These are phyloP conservation scores for Alternaria incomplexa DNA, from an alignment of 2,329 filamentous ascomycete species.

Conservation along the genomic window DNA sequence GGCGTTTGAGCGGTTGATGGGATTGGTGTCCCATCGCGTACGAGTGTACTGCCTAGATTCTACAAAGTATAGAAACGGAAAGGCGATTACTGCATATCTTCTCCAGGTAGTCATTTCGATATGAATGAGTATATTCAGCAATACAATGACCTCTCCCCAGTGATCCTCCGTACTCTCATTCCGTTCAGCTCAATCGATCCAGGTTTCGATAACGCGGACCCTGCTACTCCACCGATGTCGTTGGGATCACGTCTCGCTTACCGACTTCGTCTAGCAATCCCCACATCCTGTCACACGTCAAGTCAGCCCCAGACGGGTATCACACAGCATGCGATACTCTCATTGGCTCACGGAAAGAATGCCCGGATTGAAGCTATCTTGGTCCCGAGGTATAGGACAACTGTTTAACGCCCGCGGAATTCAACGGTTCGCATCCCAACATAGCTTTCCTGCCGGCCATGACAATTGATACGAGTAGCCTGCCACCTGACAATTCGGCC, in stretches of 20 bases:
- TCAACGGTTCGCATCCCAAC: background rate
- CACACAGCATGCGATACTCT: background rate
- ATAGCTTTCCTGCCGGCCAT: background rate
- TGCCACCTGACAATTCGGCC: background rate
- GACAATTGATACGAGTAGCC: no score
- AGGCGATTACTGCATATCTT: background rate
- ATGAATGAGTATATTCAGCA: background rate
- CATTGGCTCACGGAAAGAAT: background rate
- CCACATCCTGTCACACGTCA: background rate
- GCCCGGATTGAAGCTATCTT: background rate
- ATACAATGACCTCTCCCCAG: background rate
- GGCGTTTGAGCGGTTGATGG: background rate
- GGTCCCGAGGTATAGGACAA: background rate
- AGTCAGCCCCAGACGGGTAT: background rate
- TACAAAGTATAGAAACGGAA: background rate
- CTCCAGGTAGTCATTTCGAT: background rate
- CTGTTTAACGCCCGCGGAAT: background rate
- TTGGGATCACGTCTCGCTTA: background rate
- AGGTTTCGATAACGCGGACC: background rate
- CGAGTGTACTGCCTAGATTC: background rate
- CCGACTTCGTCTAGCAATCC: background rate
- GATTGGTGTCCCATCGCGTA: background rate
- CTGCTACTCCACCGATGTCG: background rate
- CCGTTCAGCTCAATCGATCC: background rate
- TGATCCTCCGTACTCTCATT: background rate